Base-by-base conservation (phyloP, 768 basidiomycete genomes). In the Termitomyces sp. region DNA sequence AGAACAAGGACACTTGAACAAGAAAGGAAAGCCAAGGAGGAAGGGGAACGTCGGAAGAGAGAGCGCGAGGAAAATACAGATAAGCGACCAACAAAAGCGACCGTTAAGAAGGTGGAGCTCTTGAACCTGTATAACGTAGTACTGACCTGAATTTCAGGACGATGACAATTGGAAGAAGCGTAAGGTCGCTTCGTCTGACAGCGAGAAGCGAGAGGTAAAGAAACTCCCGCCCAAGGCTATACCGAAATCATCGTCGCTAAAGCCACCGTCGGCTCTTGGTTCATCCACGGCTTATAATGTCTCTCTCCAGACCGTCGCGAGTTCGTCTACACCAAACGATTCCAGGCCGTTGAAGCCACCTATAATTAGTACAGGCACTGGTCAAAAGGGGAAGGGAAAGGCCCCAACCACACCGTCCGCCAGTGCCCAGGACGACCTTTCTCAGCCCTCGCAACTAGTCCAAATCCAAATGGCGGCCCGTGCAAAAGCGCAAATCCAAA, bases 1-100 rank as follows among this genome's bases (percentile, higher is more conserved):
- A 89, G 83, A 70, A 73, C 77, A 1, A 83, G 83, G 36, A 74
- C 78, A 35, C 72, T 81, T 51, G 90, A 91, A 42, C 84, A 89
- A 64, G 92, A 93, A 62, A 83, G 80, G 64, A 91, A 84, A 73
- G 71, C 79, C 67, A 91, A 84, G 68, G 89, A 90, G 54, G 91
- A 92, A 59, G 76, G 79, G 18, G 92, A 94, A 60, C 84, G 84
- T 57, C 82, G 91, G 60, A 94, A 94, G 74, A 85, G 89, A 68
- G 93, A 93, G 69, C 83, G 89, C 44, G 91, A 93, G 64, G 90
- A 93, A 65, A 77, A 81, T 57, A 88, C 87, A 3, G 87, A 89
- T 63, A 91, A 91, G 70, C 80, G 86, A 50, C 81, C 82, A 0
- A 65, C 87, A 24, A 89, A 87, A 67, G 68, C 73, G 42, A 67